These are phyloP conservation scores for Lepidium aucheri DNA, from an alignment of 345 rosid species.

Conservation along the genomic window DNA sequence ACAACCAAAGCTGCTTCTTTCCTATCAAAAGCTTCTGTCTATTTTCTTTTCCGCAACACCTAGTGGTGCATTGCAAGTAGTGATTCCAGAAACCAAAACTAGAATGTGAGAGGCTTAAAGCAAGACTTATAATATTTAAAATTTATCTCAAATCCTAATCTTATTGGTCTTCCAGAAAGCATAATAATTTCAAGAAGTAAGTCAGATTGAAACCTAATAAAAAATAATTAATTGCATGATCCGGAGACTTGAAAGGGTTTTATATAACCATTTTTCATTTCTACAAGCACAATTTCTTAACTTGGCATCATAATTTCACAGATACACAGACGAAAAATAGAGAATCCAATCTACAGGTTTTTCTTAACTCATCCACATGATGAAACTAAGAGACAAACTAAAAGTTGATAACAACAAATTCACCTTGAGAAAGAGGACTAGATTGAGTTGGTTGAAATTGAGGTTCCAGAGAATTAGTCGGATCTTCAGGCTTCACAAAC, in stretches of 20 bases:
- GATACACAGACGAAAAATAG: neutral
- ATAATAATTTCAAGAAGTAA: neutral
- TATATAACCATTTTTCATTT: neutral
- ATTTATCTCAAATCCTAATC: neutral
- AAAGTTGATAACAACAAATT: neutral
- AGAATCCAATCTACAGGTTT: neutral
- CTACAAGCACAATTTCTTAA: neutral
- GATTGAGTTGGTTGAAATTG: constrained; percentile 25
- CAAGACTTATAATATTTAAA: too few relatives aligned
- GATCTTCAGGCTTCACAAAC: constrained; percentile 50
- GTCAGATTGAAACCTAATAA: constrained; percentile 1
- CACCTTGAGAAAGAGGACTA: constrained; percentile 40
- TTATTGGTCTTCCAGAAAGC: neutral
- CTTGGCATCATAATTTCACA: neutral
- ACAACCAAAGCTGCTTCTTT: too few relatives aligned
- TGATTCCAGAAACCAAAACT: too few relatives aligned
- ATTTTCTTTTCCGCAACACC: too few relatives aligned
- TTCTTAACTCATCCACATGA: neutral
- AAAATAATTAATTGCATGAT: neutral
- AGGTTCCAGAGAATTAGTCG: constrained; percentile 27
- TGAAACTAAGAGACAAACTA: neutral
- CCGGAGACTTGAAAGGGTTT: neutral
- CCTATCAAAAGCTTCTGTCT: too few relatives aligned
- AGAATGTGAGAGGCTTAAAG: too few relatives aligned
- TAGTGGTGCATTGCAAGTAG: too few relatives aligned